A percentile compares a stretch with the other conserved stretches of the same genome.
Conservation (phyloP, 1,284 basidiomycete species). For the Hymenochaete sp. region DNA sequence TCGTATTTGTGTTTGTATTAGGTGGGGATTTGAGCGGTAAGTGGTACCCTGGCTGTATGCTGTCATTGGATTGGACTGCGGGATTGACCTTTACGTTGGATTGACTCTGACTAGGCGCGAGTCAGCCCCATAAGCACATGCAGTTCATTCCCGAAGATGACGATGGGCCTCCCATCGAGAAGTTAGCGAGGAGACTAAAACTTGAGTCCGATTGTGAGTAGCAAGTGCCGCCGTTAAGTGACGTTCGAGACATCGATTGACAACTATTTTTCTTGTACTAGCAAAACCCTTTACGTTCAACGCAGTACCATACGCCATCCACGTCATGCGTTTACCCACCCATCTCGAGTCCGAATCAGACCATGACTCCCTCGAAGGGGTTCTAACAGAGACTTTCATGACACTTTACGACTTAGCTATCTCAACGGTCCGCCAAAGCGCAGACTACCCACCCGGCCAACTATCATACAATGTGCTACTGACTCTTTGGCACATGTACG, state of each 20-base stretch:
- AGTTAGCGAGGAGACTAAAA: constrained; percentile 46
- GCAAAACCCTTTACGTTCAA: constrained; percentile 67
- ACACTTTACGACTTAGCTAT: constrained; percentile 71
- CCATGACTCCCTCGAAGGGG: constrained; percentile 42
- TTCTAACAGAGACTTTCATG: constrained; percentile 60
- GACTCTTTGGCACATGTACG: constrained; percentile 74
- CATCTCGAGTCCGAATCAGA: constrained; percentile 35
- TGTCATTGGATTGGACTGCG: no score
- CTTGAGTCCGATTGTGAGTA: constrained; percentile 52
- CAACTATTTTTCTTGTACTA: constrained; percentile 26
- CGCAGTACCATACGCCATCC: constrained; percentile 69
- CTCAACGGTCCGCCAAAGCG: constrained; percentile 62
- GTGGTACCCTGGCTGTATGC: background rate
- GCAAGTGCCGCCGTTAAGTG: background rate
- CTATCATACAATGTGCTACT: constrained; percentile 80
- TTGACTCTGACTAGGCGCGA: constrained; percentile 78
- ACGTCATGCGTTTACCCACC: constrained; percentile 57
- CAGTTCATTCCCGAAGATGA: constrained; percentile 67
- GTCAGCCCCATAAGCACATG: constrained; percentile 81
- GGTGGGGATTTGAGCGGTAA: constrained; percentile 14
- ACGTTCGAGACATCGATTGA: constrained; percentile 15
- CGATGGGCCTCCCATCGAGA: constrained; percentile 67
- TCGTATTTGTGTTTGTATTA: background rate
- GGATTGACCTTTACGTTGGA: no score
- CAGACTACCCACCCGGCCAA: constrained; percentile 47